Base-by-base conservation (phyloP, 2,329 filamentous ascomycete genomes). In the Xylariaceae sp. region DNA sequence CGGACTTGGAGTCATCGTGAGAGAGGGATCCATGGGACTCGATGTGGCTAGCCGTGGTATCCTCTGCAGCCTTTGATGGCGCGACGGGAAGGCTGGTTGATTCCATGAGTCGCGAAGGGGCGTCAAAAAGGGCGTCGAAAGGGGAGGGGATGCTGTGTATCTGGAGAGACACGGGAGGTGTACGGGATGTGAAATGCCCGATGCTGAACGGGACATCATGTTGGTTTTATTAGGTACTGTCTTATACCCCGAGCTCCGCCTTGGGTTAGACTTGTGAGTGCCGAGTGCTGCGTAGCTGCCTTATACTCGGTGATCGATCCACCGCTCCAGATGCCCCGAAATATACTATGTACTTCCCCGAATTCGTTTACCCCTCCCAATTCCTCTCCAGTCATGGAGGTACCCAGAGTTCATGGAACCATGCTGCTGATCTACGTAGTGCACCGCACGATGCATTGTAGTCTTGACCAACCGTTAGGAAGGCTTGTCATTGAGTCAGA, bases 1-100 rank as follows among this genome's bases (percentile, higher is more conserved):
- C 39, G 36, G 54, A 43, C 18, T 58, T 56, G 13, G 46, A 47
- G 34, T 61, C 57, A 30, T 54, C 55, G 50, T 52, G 54, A 2
- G 53, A 54, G 12, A 47, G 55, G 19, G 56, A 59, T 16, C 21
- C 37, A 40, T 47, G 59, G 21, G n/a, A n/a, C n/a, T 55, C 58
- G 30, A 47, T 50, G 32, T 55, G 47, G 36, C 47, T 54, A 29
- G 52, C 37, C 49, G 54, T 47, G 8, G 50, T 18, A 6, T 51
- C 54, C 15, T 54, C 30, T 26, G 44, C 1, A 21, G 42, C 48
- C 49, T 53, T 53, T 16, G 50, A 40, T 19, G 51, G 39, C 57
- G 42, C 53, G 26, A 36, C 50, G 41, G 21, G 36, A 29, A 48
- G 40, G 29, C 42, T 16, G 5, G 41, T 34, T 49, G 41, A 5